Percentiles rank a stretch among this genome's conserved stretches.
These are phyloP conservation scores for Fagopyrum homotropicum DNA, from an alignment of 148 eudicot genomes.

Conservation along the genomic window DNA sequence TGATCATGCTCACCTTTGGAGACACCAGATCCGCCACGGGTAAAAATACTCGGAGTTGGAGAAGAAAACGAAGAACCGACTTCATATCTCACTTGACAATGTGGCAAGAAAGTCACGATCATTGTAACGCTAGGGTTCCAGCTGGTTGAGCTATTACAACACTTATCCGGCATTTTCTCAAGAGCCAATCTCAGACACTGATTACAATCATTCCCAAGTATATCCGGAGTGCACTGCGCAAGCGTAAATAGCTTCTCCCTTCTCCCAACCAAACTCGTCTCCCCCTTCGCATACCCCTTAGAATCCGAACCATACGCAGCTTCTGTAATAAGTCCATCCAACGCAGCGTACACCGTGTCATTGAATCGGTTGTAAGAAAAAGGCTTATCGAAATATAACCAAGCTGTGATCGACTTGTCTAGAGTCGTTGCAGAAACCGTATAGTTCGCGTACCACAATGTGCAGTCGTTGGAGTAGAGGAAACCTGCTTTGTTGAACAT, in stretches of 20 bases:
- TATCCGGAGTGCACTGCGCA: constrained; percentile 23
- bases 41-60: neutral
- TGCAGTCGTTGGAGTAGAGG: constrained; percentile 25
- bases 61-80: neutral
- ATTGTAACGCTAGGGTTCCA: neutral
- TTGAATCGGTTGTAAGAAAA: neutral
- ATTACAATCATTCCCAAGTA: constrained; percentile 15
- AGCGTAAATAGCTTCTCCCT: constrained; percentile 9
- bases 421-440: neutral
- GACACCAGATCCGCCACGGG: too few relatives aligned
- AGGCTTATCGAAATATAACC: neutral
- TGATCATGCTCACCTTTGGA: too few relatives aligned
- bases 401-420: neutral
- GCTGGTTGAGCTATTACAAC: neutral
- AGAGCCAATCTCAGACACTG: constrained; percentile 5
- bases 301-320: neutral
- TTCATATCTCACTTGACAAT: constrained; percentile 20
- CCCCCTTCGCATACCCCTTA: constrained; percentile 14
- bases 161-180: neutral
- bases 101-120: constrained; percentile 8
- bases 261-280: neutral
- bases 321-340: neutral
- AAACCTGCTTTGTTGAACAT: constrained; percentile 7
- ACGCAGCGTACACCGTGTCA: neutral
- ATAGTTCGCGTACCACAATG: constrained; percentile 20